Conservation (phyloP, 75 land plant genomes). For the Larix kaempferi region DNA sequence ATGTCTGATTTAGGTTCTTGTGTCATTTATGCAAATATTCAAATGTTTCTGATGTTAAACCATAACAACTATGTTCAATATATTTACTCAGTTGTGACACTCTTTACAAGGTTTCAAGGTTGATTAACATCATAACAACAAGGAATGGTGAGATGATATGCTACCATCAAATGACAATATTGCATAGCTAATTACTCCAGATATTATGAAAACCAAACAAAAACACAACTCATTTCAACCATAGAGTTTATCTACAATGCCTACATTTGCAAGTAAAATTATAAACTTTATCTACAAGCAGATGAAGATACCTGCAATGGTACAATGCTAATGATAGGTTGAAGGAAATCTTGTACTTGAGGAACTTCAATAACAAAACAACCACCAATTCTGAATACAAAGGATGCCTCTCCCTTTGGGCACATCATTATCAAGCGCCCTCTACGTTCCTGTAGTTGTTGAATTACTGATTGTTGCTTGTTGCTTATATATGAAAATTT, state of each 20-base stretch:
- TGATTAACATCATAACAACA: conserved; percentile 90
- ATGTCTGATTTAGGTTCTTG: not conserved
- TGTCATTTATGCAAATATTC: not conserved
- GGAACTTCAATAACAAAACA: conserved; percentile 89
- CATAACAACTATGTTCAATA: not conserved
- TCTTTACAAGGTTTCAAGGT: conserved; percentile 96
- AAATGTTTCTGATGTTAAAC: not conserved
- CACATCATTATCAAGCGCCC: conserved; percentile 98
- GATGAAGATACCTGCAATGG: conserved; percentile 77
- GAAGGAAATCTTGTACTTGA: conserved; percentile 83
- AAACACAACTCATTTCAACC: not conserved
- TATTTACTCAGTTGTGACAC: conserved; percentile 83
- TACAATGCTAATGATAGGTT: conserved; percentile 86
- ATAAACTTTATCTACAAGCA: not conserved
- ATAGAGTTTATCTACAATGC: not conserved
- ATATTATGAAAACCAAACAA: not conserved
- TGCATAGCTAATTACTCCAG: not conserved
- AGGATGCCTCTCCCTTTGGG: conserved; percentile 74
- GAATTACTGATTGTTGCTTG: conserved; percentile 96
- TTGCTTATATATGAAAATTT: conserved; percentile 32
- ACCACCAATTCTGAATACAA: conserved; percentile 58
- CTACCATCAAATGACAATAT: conserved; percentile 29
- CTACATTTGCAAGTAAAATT: not conserved
- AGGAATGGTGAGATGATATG: conserved; percentile 86
- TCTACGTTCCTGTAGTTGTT: conserved; percentile 92